phyloP scores from a whole-genome alignment of 2,329 filamentous ascomycete species.

The Fusarium nanum region DNA sequence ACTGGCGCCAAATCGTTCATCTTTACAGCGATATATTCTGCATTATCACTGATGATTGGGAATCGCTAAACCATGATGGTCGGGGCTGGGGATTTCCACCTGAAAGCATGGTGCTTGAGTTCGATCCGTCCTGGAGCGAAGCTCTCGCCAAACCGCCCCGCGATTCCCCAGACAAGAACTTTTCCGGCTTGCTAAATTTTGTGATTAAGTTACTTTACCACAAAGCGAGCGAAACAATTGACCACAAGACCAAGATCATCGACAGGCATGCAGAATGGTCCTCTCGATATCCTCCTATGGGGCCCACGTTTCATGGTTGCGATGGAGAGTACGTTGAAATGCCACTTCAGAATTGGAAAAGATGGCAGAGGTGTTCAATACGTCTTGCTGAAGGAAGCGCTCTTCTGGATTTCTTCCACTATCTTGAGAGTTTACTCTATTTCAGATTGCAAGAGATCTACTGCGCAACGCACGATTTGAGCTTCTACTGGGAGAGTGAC shows the following conservation, averaged over 20 bases:
- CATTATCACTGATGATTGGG: background rate
- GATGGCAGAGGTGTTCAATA: no score
- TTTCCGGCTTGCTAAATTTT: background rate
- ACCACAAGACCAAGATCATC: background rate
- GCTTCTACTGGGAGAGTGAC: background rate
- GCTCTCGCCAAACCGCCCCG: background rate
- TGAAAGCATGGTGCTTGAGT: background rate
- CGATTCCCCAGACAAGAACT: background rate
- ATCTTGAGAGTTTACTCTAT: background rate
- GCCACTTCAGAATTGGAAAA: background rate
- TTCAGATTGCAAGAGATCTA: fast-evolving
- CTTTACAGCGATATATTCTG: background rate
- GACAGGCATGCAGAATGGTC: background rate
- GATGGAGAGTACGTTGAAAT: background rate
- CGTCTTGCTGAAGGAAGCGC: background rate
- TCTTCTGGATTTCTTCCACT: background rate
- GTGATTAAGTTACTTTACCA: background rate
- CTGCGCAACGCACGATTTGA: background rate
- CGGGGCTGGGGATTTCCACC: no score
- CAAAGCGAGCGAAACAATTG: fast-evolving
- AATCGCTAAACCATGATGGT: no score
- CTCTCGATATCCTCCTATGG: no score
- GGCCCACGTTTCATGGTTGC: background rate
- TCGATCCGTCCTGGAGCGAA: background rate
- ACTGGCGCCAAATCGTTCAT: background rate